Evolutionary conservation across 495 filamentous ascomycete species (phyloP).

Genomic region (Annulohypoxylon bovei): DNA sequence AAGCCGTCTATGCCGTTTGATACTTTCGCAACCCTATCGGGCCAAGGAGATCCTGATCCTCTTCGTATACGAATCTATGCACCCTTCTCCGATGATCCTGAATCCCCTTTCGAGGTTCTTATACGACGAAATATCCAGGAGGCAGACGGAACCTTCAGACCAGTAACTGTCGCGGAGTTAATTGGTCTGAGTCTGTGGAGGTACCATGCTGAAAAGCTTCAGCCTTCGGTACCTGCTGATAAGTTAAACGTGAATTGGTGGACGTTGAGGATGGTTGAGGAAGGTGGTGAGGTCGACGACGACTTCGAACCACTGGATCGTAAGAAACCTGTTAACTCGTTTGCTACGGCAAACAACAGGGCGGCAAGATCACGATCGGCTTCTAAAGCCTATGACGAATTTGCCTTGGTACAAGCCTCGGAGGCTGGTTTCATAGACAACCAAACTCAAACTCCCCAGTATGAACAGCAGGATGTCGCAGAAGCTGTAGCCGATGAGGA

Average conservation of each 20-base stretch:
- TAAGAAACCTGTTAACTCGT: constrained; percentile 80
- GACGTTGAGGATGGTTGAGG: constrained; percentile 93
- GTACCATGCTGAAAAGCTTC: constrained; percentile 82
- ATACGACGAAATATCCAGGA: constrained; percentile 80
- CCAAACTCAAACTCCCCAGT: constrained; percentile 75
- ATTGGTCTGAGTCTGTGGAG: constrained; percentile 90
- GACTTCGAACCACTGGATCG: constrained; percentile 91
- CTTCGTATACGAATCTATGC: constrained; percentile 87
- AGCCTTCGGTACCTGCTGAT: constrained; percentile 72
- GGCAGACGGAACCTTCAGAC: constrained; percentile 66
- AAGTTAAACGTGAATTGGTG: constrained; percentile 90
- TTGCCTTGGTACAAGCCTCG: constrained; percentile 86
- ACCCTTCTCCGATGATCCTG: constrained; percentile 78
- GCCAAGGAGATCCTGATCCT: constrained; percentile 83
- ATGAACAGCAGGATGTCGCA: constrained; percentile 61
- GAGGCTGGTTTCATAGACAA: constrained; percentile 81
- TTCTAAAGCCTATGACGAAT: constrained; percentile 91
- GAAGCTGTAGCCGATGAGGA: constrained; percentile 51
- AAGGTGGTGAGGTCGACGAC: constrained; percentile 86
- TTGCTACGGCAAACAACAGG: constrained; percentile 88
- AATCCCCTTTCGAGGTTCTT: constrained; percentile 78
- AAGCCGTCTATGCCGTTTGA: constrained; percentile 87
- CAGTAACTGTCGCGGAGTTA: constrained; percentile 85
- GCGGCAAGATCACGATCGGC: constrained; percentile 74
- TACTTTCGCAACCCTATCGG: constrained; percentile 84